Base-by-base conservation (phyloP, 306 rosid genomes). In the Citrullus amarus region DNA sequence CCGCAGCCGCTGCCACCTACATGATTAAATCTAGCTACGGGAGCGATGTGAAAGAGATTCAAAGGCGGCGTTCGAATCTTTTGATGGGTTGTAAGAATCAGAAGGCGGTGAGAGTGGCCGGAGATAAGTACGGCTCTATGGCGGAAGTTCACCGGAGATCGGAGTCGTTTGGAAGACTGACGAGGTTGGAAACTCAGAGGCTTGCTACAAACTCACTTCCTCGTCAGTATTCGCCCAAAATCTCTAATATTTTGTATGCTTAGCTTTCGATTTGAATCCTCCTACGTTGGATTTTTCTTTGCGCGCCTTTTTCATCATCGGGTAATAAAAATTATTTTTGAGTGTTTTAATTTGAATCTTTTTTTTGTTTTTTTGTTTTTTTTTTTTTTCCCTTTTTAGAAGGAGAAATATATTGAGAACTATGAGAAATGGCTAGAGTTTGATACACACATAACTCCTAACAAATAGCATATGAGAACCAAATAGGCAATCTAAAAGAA, bases 61-160 rank as follows among this genome's bases (percentile, higher is more conserved):
- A 84, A 41, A 85, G 85, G 57, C 32, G 87, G 10, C 61, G 62
- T 53, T 51, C 78, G 43, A 73, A 51, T 17, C 80, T 68, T 12
- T 72, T 90, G 30, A 80, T 86, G 79, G 97, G 98, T 46, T 91
- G 98, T 80, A 93, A 82, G 85, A 93, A 87, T 81, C 88, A 91
- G 10, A 92, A 90, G 79, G 84, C 96, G 53, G 94, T 91, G 36
- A 89, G 86, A 67, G 89, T 93, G 48, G 98, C 87, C 28, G 86
- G 80, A 46, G 87, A 87, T 86, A 90, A 88, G 36, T 79, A 88
- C 74, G 79, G 48, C 66, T 76, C 78, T 17, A 85, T 81, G 41
- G 20, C 59, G 0, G 82, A 74, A 48, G 43, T 12, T 57, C 79
- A 43, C 1, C 84, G 53, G 43, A 83, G 63, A 58, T 79, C 86